Conservation (phyloP, 2,329 filamentous ascomycete genomes). For the Alternaria incomplexa region DNA sequence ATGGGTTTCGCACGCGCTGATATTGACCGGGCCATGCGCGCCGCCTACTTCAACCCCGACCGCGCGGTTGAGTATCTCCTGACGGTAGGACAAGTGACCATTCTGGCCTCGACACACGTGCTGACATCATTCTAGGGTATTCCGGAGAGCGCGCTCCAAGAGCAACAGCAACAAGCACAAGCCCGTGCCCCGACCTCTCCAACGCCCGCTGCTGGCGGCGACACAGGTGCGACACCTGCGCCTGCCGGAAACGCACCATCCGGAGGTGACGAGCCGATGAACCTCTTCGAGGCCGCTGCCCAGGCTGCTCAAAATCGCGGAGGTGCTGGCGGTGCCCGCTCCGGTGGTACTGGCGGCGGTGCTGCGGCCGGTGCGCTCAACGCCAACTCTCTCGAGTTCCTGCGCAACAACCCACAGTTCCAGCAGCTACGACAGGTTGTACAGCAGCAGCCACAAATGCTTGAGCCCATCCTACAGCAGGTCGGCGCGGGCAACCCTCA, state of each 20-base stretch:
- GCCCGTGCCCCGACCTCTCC: constrained; percentile 51
- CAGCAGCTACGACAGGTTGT: constrained; percentile 97
- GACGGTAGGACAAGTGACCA: constrained; percentile 64
- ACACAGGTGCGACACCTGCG: constrained; percentile 9
- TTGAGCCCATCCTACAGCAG: constrained; percentile 96
- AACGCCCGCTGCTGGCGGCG: constrained; percentile 48
- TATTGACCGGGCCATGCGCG: constrained; percentile 93
- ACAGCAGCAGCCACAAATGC: constrained; percentile 97
- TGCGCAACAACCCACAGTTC: constrained; percentile 95
- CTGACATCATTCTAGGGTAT: constrained; percentile 71
- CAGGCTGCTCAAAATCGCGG: constrained; percentile 67
- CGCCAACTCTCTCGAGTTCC: constrained; percentile 85
- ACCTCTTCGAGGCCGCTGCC: constrained; percentile 91
- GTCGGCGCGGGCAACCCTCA: constrained; percentile 94
- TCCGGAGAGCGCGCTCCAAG: constrained; percentile 79
- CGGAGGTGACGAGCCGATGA: constrained; percentile 72
- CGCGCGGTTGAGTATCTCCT: constrained; percentile 96
- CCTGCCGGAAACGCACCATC: constrained; percentile 53
- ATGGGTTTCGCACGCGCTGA: constrained; percentile 93
- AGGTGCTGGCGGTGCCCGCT: constrained; percentile 49
- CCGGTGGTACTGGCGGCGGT: constrained; percentile 58
- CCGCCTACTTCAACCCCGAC: constrained; percentile 95
- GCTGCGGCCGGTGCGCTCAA: constrained; percentile 59
- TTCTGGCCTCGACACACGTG: constrained; percentile 4
- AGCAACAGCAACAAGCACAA: constrained; percentile 57